These are phyloP conservation scores for Russula lepida DNA, from an alignment of 768 basidiomycete genomes.

Conservation along the genomic window DNA sequence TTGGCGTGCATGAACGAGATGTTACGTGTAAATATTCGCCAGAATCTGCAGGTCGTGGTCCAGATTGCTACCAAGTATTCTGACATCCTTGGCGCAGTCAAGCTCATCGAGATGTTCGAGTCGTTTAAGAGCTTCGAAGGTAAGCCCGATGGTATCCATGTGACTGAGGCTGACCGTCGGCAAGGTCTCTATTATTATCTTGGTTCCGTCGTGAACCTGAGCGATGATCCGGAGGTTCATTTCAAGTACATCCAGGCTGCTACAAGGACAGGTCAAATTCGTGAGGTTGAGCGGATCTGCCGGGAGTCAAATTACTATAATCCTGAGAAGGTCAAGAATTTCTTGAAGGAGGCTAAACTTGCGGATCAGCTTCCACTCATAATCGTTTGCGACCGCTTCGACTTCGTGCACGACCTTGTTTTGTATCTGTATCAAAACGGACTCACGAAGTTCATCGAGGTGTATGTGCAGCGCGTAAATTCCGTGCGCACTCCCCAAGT, in stretches of 20 bases:
- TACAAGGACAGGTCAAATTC: conserved; percentile 94
- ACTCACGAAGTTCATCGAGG: conserved; percentile 94
- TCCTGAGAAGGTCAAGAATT: conserved; percentile 99
- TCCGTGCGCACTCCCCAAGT: conserved; percentile 96
- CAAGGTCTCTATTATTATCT: conserved; percentile 95
- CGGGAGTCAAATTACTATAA: conserved; percentile 96
- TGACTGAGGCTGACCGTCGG: background rate
- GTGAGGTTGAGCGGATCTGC: conserved; percentile 98
- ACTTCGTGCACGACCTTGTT: conserved; percentile 98
- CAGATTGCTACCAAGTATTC: conserved; percentile 99
- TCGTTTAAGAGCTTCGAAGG: conserved; percentile 97
- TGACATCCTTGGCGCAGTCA: conserved; percentile 93
- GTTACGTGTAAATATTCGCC: conserved; percentile 93
- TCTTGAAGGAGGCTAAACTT: conserved; percentile 97
- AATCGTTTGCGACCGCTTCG: conserved; percentile 99
- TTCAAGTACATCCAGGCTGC: conserved; percentile 99
- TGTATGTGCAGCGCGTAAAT: conserved; percentile 99
- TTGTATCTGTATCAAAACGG: conserved; percentile 98
- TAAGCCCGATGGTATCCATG: conserved; percentile 23
- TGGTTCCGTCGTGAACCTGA: conserved; percentile 94
- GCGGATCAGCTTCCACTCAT: conserved; percentile 95
- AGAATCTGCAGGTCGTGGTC: conserved; percentile 93
- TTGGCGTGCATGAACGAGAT: conserved; percentile 96
- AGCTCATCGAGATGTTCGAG: conserved; percentile 98
- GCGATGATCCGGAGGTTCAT: conserved; percentile 93